Conservation (phyloP, 805 yeast genomes). For the Candida tibetensis region DNA sequence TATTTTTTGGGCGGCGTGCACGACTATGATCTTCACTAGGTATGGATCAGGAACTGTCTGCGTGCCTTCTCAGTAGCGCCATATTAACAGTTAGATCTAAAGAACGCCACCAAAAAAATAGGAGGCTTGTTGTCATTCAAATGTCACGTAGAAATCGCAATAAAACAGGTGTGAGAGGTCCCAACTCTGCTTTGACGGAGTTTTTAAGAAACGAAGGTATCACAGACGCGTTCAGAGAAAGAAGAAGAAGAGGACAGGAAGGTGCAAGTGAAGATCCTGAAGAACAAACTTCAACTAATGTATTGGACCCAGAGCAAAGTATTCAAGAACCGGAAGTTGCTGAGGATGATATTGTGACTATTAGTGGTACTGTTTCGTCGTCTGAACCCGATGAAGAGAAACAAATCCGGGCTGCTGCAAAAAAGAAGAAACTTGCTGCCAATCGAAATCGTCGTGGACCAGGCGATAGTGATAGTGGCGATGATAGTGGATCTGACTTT, state of each 20-base stretch:
- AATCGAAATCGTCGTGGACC: conserved; percentile 12
- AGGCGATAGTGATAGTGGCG: conserved; percentile 25
- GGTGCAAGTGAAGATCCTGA: conserved; percentile 19
- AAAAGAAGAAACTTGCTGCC: conserved; percentile 41
- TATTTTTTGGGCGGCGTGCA: background rate
- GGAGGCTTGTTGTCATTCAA: too few species aligned
- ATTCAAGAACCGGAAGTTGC: conserved; percentile 8
- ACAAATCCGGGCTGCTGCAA: conserved; percentile 35
- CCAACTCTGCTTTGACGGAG: conserved; percentile 88
- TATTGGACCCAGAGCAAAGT: conserved; percentile 13
- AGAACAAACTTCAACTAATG: conserved; percentile 7
- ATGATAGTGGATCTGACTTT: conserved; percentile 34
- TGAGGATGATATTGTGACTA: conserved; percentile 9
- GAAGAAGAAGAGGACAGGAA: conserved; percentile 16
- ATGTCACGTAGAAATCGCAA: conserved; percentile 10
- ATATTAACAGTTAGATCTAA: too few species aligned
- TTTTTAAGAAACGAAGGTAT: conserved; percentile 88
- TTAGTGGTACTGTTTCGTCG: background rate
- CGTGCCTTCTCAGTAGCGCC: too few species aligned
- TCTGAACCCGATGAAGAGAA: conserved; percentile 22
- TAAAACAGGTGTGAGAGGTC: conserved; percentile 43
- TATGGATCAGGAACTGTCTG: too few species aligned
- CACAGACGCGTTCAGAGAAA: conserved; percentile 67
- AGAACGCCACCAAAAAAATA: conserved; percentile 1
- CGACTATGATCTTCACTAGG: too few species aligned